phyloP scores from a whole-genome alignment of 2,329 filamentous ascomycete species.

The Phyllosticta paracitricarpa region DNA sequence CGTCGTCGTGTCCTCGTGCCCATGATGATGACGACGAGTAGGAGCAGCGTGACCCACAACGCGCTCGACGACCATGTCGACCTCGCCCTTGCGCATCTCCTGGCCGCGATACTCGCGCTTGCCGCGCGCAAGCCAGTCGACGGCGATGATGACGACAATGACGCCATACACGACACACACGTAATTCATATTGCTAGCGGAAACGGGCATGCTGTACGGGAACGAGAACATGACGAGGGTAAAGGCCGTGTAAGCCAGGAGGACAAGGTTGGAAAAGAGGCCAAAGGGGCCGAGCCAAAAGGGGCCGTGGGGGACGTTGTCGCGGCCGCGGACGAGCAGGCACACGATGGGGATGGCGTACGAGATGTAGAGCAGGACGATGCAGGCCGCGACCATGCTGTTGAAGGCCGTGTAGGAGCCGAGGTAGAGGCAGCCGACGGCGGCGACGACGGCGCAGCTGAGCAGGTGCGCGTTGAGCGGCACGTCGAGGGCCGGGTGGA shows the following conservation, averaged over 20 bases:
- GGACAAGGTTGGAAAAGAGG: slow-evolving; percentile 32
- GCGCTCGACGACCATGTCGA: slow-evolving; percentile 12
- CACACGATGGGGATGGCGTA: slow-evolving; percentile 36
- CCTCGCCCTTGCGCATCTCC: slow-evolving; percentile 19
- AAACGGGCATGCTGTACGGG: slow-evolving; percentile 23
- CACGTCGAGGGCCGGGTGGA: slow-evolving; percentile 28
- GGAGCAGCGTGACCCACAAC: neutral
- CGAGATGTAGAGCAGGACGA: slow-evolving; percentile 29
- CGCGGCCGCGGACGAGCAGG: slow-evolving; percentile 35
- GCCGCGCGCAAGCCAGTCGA: slow-evolving; percentile 22
- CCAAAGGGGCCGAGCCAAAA: slow-evolving; percentile 40
- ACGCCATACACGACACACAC: slow-evolving; percentile 18
- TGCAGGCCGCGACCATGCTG: slow-evolving; percentile 35
- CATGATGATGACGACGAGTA: neutral
- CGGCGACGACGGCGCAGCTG: slow-evolving; percentile 35
- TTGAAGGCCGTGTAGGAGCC: slow-evolving; percentile 33
- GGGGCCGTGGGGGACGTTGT: slow-evolving; percentile 35
- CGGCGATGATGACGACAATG: slow-evolving; percentile 19
- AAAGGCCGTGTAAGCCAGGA: slow-evolving; percentile 39
- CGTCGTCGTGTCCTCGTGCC: too few species aligned
- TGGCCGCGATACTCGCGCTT: slow-evolving; percentile 23
- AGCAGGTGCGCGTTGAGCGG: slow-evolving; percentile 35
- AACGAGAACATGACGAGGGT: slow-evolving; percentile 39
- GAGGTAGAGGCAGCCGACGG: slow-evolving; percentile 38
- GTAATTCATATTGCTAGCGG: slow-evolving; percentile 24